A percentile compares a stretch with the other conserved stretches of the same genome.
phyloP scores from a whole-genome alignment of 2,329 filamentous ascomycete genomes.

The Colletotrichum lupini region DNA sequence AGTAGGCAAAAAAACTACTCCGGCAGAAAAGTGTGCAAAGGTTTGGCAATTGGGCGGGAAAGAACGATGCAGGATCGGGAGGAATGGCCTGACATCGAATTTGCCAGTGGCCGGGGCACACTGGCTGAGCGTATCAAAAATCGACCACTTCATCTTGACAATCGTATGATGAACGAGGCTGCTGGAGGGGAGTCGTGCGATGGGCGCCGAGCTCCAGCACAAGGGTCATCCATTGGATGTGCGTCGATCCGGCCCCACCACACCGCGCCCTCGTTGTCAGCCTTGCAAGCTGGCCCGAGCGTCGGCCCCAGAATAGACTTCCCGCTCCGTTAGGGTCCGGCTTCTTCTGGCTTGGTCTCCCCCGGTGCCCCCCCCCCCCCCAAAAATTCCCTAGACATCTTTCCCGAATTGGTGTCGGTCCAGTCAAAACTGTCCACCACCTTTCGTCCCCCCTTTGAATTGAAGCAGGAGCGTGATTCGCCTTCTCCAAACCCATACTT shows the following conservation, averaged over 20 bases:
- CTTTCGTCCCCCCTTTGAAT: neutral
- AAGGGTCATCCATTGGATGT: constrained; percentile 16
- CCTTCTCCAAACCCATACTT: neutral
- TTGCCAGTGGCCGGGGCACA: constrained; percentile 34
- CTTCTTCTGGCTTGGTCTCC: constrained; percentile 1
- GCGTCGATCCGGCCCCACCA: constrained; percentile 9
- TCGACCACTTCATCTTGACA: constrained; percentile 36
- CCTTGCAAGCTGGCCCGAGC: constrained; percentile 27
- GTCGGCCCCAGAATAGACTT: constrained; percentile 28
- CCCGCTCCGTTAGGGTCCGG: constrained; percentile 28
- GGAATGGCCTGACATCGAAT: constrained; percentile 37
- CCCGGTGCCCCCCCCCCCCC: neutral
- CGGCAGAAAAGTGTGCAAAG: constrained; percentile 20
- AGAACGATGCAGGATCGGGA: constrained; percentile 17
- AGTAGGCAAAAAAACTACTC: neutral
- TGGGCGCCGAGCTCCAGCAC: constrained; percentile 24
- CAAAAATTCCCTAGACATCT: neutral
- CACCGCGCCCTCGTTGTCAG: constrained; percentile 5
- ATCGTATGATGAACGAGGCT: constrained; percentile 54
- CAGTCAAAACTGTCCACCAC: neutral
- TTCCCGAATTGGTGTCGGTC: neutral
- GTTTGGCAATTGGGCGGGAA: constrained; percentile 11
- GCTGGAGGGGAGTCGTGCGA: constrained; percentile 43
- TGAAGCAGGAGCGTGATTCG: neutral
- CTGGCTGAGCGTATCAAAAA: constrained; percentile 34